Conservation (phyloP, 345 rosid species). For the Eucalyptus cloeziana region DNA sequence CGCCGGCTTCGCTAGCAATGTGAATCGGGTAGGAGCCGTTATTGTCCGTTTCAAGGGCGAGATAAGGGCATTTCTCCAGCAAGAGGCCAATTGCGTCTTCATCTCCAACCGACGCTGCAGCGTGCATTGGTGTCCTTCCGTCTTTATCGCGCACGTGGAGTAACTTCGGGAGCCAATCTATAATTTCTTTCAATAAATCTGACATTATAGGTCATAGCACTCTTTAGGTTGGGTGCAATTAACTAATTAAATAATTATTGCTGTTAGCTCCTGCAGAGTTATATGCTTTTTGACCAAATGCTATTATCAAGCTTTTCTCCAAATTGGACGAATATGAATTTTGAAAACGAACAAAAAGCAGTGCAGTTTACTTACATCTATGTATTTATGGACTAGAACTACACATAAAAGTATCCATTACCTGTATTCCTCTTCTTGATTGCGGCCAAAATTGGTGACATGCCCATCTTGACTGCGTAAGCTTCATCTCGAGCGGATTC, state of each 20-base stretch:
- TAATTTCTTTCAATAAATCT: no score
- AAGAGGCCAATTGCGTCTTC: fast-evolving
- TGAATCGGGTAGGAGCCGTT: not conserved
- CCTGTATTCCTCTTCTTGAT: fast-evolving
- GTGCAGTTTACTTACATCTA: not conserved
- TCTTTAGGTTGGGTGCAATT: not conserved
- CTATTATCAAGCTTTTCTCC: not conserved
- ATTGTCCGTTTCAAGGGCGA: not conserved
- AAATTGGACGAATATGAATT: not conserved
- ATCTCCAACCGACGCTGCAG: no score
- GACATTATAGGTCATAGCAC: no score
- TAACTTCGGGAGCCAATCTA: fast-evolving
- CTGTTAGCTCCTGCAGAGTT: not conserved
- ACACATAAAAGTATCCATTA: not conserved
- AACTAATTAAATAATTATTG: not conserved
- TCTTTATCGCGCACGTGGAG: no score
- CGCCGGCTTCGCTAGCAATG: not conserved
- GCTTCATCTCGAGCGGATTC: not conserved
- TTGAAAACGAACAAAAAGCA: not conserved
- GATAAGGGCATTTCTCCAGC: fast-evolving
- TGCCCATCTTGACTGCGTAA: not conserved
- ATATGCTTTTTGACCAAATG: not conserved
- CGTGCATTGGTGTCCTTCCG: no score
- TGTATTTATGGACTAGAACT: not conserved
- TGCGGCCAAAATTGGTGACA: not conserved